Conservation (phyloP, 73 alveolate species). For the Paramecium primaurelia region DNA sequence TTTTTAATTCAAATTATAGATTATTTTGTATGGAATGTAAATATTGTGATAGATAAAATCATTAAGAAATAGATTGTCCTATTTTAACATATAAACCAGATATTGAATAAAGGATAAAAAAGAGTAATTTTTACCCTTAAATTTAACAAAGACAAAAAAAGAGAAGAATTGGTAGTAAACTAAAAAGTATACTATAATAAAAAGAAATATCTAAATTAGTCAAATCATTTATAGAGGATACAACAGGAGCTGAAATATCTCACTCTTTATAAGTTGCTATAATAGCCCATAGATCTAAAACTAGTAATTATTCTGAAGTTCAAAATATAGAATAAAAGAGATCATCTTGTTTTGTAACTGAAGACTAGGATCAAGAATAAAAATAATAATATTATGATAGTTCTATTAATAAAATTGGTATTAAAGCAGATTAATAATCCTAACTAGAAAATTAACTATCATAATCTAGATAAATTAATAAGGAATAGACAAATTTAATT, state of each 20-base stretch:
- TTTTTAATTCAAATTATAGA: not conserved
- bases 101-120: not conserved
- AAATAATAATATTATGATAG: not conserved
- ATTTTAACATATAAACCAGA: slow-evolving; percentile 35
- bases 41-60: slow-evolving; percentile 15
- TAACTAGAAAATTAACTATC: not conserved
- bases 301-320: not conserved
- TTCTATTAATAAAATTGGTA: not conserved
- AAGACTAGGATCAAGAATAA: not conserved
- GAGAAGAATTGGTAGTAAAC: not conserved
- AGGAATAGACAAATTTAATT: not conserved
- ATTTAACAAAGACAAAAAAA: not conserved
- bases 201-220: not conserved
- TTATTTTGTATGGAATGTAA: not conserved
- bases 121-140: not conserved
- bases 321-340: not conserved
- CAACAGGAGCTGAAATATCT: not conserved
- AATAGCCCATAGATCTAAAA: slow-evolving; percentile 5
- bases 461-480: not conserved
- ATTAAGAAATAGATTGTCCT: slow-evolving; percentile 4
- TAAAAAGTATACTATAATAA: not conserved
- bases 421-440: not conserved
- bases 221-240: not conserved
- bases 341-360: not conserved
- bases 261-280: not conserved